Evolutionary conservation across 306 rosid species (phyloP), one percentile per base, ranked within the genome.

Genomic region (Abrus pulchellus): DNA sequence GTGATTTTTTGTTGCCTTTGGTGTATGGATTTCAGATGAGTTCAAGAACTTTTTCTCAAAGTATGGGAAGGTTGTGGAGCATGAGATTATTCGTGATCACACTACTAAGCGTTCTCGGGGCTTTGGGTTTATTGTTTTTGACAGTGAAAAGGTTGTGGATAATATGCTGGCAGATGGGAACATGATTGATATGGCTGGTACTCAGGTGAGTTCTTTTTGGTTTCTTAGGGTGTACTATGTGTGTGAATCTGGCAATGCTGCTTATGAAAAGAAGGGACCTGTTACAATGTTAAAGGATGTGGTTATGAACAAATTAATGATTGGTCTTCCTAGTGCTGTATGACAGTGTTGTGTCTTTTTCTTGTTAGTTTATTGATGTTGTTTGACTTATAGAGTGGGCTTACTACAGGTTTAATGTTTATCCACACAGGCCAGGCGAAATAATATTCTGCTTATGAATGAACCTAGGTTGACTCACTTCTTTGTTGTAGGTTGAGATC

Each of bases 401-500:
- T 71, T 80, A 74, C 62, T 70, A 47, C 89, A 89, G 90, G 90
- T 86, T 77, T 89, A 72, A 68, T 44, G 9, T 80, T 82, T 76
- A 70, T 76, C 75, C 80, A 75, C 79, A 45, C 84, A 61, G 84
- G 83, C 72, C 68, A 74, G 92, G 90, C 74, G 45, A 52, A 52
- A 63, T 34, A 6, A 56, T 43, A 77, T 80, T 86, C 57, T 88
- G 20, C 73, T 84, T 64, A 53, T 64, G 40, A 68, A 86, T 74
- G 77, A 82, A 75, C 48, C 85, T 94, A 90, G 99, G 97, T 94
- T 94, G 89, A 94, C 92, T 85, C 74, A 82, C 93, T 88, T 93
- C 95, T 94, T 89, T 94, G 88, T 93, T 94, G 99, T 94, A 94
- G 99, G 99, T 94, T 96, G 99, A 94, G 95, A 90, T 94, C 97